These are phyloP conservation scores for Giardia duodenalis DNA, from an alignment of 208 protist genomes.

Conservation along the genomic window DNA sequence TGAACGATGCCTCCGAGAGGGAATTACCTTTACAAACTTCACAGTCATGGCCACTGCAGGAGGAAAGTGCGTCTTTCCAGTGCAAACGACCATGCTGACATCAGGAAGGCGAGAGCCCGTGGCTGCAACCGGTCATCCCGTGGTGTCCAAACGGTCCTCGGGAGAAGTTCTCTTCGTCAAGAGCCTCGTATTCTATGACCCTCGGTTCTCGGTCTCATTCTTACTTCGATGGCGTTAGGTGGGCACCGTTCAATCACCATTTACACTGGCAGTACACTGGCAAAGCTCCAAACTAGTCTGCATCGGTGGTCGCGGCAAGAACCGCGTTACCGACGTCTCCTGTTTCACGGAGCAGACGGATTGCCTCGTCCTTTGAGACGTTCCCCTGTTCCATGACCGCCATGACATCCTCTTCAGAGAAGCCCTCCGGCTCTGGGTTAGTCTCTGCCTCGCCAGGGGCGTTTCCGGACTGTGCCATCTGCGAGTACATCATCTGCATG, in stretches of 20 bases:
- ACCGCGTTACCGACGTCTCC: background rate
- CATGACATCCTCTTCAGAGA: background rate
- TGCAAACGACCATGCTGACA: no score
- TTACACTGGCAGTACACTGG: background rate
- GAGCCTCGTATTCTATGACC: no score
- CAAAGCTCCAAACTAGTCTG: background rate
- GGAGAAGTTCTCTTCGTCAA: no score
- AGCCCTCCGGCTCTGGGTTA: background rate
- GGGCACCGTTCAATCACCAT: background rate
- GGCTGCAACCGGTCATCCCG: no score
- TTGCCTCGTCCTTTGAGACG: background rate
- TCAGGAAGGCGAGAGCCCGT: no score
- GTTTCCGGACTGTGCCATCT: background rate
- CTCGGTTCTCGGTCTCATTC: no score
- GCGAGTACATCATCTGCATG: background rate
- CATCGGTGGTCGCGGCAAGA: background rate
- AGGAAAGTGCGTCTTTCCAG: no score
- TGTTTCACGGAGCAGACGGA: background rate
- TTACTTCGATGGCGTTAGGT: no score
- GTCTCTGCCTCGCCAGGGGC: background rate
- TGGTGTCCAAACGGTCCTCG: no score
- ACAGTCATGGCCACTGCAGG: no score
- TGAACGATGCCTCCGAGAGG: no score
- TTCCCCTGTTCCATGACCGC: background rate
- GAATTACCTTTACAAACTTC: no score